A percentile compares a stretch with the other conserved stretches of the same genome.
phyloP scores from a whole-genome alignment of 352 stramenopile genomes.

The Ophiocytium majus region DNA sequence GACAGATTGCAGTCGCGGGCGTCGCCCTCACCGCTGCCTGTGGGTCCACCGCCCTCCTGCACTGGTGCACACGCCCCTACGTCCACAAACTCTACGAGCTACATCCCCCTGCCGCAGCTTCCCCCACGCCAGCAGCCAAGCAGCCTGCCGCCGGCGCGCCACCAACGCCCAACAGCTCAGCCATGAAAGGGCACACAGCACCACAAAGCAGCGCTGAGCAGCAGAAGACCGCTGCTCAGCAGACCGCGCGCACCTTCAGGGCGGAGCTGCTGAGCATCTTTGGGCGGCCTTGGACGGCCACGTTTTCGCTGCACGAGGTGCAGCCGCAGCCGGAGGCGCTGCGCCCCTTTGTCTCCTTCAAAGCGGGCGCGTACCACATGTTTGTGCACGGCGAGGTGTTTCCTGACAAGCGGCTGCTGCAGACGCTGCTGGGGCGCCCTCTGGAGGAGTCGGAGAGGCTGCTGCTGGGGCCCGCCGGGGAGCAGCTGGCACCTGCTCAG shows the following conservation, averaged over 20 bases:
- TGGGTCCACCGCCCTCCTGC: slow-evolving; percentile 35
- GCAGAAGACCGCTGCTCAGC: neutral
- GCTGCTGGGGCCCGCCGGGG: neutral
- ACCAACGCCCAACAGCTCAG: neutral
- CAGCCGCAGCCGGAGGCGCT: slow-evolving; percentile 36
- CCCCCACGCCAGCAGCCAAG: neutral
- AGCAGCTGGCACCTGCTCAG: neutral
- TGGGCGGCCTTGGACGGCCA: slow-evolving; percentile 23
- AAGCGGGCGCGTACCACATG: slow-evolving; percentile 31
- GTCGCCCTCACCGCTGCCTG: slow-evolving; percentile 28
- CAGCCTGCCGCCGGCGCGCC: neutral
- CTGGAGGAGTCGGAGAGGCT: slow-evolving; percentile 36
- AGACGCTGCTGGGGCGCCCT: slow-evolving; percentile 40
- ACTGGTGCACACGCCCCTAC: slow-evolving; percentile 39
- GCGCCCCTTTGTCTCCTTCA: slow-evolving; percentile 52
- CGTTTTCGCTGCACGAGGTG: slow-evolving; percentile 41
- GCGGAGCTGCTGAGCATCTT: slow-evolving; percentile 46
- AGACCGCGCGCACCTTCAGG: neutral
- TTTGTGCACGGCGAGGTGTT: slow-evolving; percentile 45
- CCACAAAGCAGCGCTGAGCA: neutral
- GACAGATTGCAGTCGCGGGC: slow-evolving; percentile 38
- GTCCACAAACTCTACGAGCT: slow-evolving; percentile 7
- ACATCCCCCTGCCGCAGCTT: neutral
- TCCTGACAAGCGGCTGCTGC: slow-evolving; percentile 37
- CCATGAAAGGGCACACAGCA: too few species aligned